Evolutionary conservation across 768 basidiomycete species (phyloP).

Genomic region (Cystobasidiopsis lactophilus): DNA sequence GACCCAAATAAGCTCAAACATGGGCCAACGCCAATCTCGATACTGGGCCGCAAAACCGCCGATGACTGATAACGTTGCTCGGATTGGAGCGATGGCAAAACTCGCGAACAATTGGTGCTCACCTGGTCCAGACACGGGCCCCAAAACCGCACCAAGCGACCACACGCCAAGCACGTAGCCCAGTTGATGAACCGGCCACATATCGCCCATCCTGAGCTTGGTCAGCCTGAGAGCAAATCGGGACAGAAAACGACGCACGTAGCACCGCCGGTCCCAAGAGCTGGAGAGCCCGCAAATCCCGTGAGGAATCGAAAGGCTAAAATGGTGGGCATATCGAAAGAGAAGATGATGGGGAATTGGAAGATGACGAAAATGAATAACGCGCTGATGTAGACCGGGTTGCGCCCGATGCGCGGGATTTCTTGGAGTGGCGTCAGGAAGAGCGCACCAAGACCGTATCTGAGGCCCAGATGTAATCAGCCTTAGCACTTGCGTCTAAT

Average conservation of each 20-base stretch:
- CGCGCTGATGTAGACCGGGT: constrained; percentile 23
- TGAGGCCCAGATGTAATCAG: too few relatives aligned
- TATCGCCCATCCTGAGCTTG: constrained; percentile 21
- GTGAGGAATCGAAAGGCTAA: constrained; percentile 9
- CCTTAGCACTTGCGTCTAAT: too few relatives aligned
- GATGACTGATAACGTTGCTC: constrained; percentile 14
- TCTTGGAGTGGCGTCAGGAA: constrained; percentile 18
- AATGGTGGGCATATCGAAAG: constrained; percentile 12
- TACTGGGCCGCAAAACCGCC: constrained; percentile 23
- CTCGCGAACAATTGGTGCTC: too few relatives aligned
- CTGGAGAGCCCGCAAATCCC: constrained; percentile 26
- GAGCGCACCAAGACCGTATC: constrained; percentile 20
- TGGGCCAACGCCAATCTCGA: constrained; percentile 25
- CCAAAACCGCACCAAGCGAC: constrained; percentile 19
- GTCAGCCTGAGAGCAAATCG: too few relatives aligned
- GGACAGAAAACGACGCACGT: too few relatives aligned
- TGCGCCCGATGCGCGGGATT: constrained; percentile 24
- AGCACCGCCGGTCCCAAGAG: constrained; percentile 25
- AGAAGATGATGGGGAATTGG: constrained; percentile 17
- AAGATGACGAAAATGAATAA: constrained; percentile 21
- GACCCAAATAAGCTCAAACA: constrained; percentile 24
- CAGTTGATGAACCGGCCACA: constrained; percentile 18
- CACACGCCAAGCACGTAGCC: constrained; percentile 23
- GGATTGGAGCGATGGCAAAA: too few relatives aligned
- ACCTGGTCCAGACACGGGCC: constrained; percentile 13